phyloP scores from a whole-genome alignment of 495 filamentous ascomycete genomes.

The Thermothielavioides terrestris region DNA sequence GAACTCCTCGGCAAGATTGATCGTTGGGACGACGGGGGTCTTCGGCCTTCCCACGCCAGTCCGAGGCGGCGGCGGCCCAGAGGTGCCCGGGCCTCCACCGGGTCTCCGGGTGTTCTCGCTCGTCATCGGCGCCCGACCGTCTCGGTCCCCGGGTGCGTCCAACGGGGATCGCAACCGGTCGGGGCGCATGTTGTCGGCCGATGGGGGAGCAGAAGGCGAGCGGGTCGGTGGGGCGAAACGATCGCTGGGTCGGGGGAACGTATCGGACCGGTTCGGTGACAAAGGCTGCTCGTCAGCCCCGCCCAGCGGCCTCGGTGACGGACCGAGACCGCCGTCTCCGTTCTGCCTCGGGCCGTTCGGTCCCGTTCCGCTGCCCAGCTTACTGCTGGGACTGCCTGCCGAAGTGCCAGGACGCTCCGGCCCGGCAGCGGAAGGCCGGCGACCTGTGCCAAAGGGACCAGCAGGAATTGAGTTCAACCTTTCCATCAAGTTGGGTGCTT shows the following conservation, averaged over 20 bases:
- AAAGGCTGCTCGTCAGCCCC: slow-evolving; percentile 30
- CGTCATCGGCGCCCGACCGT: slow-evolving; percentile 11
- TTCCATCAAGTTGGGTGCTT: slow-evolving; percentile 43
- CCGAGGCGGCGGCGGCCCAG: slow-evolving; percentile 42
- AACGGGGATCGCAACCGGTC: slow-evolving; percentile 31
- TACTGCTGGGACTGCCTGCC: slow-evolving; percentile 34
- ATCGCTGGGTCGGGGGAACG: slow-evolving; percentile 42
- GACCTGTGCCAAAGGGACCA: slow-evolving; percentile 51
- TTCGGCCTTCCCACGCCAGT: slow-evolving; percentile 32
- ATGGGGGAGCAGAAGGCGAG: slow-evolving; percentile 37
- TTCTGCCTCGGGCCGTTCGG: slow-evolving; percentile 38
- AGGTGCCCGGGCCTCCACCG: slow-evolving; percentile 41
- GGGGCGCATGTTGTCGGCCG: slow-evolving; percentile 20
- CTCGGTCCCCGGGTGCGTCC: slow-evolving; percentile 14
- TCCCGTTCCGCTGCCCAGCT: slow-evolving; percentile 23
- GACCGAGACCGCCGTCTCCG: slow-evolving; percentile 44
- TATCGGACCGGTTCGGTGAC: slow-evolving; percentile 44
- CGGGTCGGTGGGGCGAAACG: slow-evolving; percentile 31
- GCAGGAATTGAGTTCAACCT: slow-evolving; percentile 59
- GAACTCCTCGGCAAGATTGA: slow-evolving; percentile 45
- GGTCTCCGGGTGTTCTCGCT: slow-evolving; percentile 31
- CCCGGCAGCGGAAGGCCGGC: slow-evolving; percentile 19
- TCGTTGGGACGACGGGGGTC: slow-evolving; percentile 29
- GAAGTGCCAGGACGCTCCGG: slow-evolving; percentile 32
- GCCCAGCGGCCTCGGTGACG: slow-evolving; percentile 25